Base-by-base conservation (phyloP, 169 alveolate genomes). In the Plasmodium relictum region DNA sequence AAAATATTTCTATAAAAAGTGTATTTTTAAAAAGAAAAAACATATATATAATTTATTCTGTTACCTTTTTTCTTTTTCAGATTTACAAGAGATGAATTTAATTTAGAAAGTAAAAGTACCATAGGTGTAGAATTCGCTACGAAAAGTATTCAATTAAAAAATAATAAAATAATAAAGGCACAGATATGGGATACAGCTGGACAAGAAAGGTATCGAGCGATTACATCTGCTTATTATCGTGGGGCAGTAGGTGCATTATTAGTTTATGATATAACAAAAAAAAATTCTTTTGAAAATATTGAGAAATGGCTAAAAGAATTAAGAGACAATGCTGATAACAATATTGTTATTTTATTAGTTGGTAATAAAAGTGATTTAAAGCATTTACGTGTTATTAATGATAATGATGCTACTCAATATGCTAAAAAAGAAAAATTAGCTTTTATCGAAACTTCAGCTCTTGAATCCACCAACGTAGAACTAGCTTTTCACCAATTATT, bases 111-210 rank as follows among this genome's bases (percentile, higher is more conserved):
- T 54, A 95, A 98, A 94, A 97, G 99, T 50, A 99, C 99, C 18
- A 98, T 99, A 18, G 99, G 99, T 24, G 99, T 98, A 50, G 99
- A 98, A 91, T 98, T 98, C 91, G 99, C 99, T 20, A 97, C 99
- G 20, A 96, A 96, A 76, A 95, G 96, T 52, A 96, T 97, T 39
- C 92, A 93, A 74, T 92, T 97, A 68, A 92, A 88, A 74, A 98
- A 97, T 68, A 98, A 98, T 18, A 97, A 97, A 78, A 94, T 97
- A 45, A 95, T 97, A 48, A 98, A 98, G 93, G 99, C 99, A 20
- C 99, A 98, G 86, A 98, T 99, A 14, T 99, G 99, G 99, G 99
- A 99, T 88, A 98, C 99, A n/a, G 99, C 99, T 14, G 99, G 99
- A 9, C 99, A 99, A 92, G 99, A 99, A 91, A 95, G 99, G 72